A percentile compares a stretch with the other conserved stretches of the same genome.
These are phyloP conservation scores for Turnera subulata DNA, from an alignment of 345 rosid species.

Conservation along the genomic window DNA sequence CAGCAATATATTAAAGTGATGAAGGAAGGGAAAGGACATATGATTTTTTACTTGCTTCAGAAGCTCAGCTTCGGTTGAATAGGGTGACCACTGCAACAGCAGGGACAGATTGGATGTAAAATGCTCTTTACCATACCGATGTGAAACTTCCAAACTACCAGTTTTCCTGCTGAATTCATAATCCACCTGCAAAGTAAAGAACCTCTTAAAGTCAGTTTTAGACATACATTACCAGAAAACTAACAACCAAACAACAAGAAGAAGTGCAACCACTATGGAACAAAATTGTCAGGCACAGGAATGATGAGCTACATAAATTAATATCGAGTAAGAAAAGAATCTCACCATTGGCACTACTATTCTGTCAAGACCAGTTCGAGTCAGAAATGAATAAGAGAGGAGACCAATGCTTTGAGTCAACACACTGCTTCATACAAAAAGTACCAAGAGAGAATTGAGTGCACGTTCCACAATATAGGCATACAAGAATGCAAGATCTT, in stretches of 20 bases:
- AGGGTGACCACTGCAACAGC: constrained; percentile 86
- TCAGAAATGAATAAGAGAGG: constrained; percentile 75
- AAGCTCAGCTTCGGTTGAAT: constrained; percentile 80
- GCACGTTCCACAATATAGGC: background rate
- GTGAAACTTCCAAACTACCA: constrained; percentile 37
- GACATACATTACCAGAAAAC: background rate
- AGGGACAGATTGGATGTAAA: constrained; percentile 59
- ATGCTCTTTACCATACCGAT: constrained; percentile 46
- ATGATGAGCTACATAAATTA: background rate
- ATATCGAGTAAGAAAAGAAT: constrained; percentile 6
- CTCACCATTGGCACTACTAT: constrained; percentile 88
- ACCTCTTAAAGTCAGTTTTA: background rate
- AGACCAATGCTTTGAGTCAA: constrained; percentile 83
- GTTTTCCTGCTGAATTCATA: constrained; percentile 46
- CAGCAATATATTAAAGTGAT: background rate
- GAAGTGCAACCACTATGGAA: background rate
- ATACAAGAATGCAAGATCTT: background rate
- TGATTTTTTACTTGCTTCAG: constrained; percentile 60
- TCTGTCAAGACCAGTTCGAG: constrained; percentile 63
- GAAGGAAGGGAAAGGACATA: constrained; percentile 10
- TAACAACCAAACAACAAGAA: background rate
- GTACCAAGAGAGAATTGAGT: too few relatives aligned
- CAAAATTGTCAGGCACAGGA: background rate
- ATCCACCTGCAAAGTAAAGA: constrained; percentile 56
- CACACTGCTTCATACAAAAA: constrained; percentile 30